Base-by-base conservation (phyloP, 2,329 filamentous ascomycete species). In the Diaporthe capsici region DNA sequence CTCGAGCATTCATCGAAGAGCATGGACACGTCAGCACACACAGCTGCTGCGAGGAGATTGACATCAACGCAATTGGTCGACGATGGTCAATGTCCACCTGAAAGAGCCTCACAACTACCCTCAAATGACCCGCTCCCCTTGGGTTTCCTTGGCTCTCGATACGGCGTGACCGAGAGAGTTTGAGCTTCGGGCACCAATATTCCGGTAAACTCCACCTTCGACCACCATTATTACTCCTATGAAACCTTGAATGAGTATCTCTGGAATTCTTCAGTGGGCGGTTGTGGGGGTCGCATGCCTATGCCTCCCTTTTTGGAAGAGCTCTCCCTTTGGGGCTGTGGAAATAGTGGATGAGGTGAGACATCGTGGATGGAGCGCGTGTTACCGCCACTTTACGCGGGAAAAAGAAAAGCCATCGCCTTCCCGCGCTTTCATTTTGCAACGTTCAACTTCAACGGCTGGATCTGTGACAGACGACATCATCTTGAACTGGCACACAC, bases 401-500 rank as follows among this genome's bases (percentile, higher is more conserved):
- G 12, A 37, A 17, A 9, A 31, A 25, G 13, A 53, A 39, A 20
- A 17, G 31, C 28, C 63, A 31, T 44, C 39, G 39, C n/a, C 42
- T 31, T 53, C 65, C 65, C 65, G n/a, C 47, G 31, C 20, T 51
- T 39, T 47, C 28, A 20, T 68, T 68, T 37, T 28, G 17, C 47
- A 53, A 67, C 44, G 44, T 51, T 37, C 20, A 13, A 51, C 53
- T 51, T 37, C 28, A 68, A 53, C 65, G 65, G 65, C 44, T 68
- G 47, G 34, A 13, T 25, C 13, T 51, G 9, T 10, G 31, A 10
- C 3, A 17, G 20, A 17, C 15, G 60, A n/a, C 22, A 37, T 67
- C 20, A 17, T 22, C 22, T 39, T 53, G 22, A 10, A 17, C 12
- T 22, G n/a, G 25, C 6, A 34, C 22, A 4, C 6, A 34, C 12